Evolutionary conservation across 129 eudicot species (phyloP), one percentile per base, ranked within the genome.

Genomic region (Arctium lappa): DNA sequence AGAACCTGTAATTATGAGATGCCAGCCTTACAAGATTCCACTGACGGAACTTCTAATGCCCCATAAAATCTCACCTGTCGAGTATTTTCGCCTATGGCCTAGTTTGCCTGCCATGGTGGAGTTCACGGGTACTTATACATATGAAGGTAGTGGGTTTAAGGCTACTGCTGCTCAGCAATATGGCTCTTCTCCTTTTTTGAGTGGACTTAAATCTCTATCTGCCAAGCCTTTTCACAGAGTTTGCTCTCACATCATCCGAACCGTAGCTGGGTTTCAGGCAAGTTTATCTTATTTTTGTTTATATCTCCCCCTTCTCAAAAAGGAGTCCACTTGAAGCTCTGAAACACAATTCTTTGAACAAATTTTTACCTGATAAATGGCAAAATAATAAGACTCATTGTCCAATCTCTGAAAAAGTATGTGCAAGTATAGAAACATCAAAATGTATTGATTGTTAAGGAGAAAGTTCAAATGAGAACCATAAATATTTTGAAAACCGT

Each of bases 161-260:
- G 99, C 99, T 32, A 95, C 99, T 29, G 99, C 99, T 83, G 99
- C 99, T 15, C 97, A 95, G 81, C 99, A 95, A 83, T 95, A 93
- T 70, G 99, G 97, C 69, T 90, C 97, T 84, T 95, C 99, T 15
- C 99, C 99, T 27, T 95, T 95, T 42, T 84, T 95, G 71, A 95
- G 94, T 85, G 99, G 99, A 63, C 90, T 95, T 32, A 95, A 88
- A 79, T 93, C 97, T 80, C 87, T 95, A 69, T 89, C 97, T 77
- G 81, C 98, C 50, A 95, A 95, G 85, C 99, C 99, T 60, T 95
- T 95, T 84, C 99, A 95, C 78, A 90, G 88, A 83, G 99, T 95
- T 80, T 95, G 99, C 91, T 95, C 99, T 31, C 99, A 95, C 83
- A 90, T 95, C 29, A 93, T 95, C 60, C 92, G 98, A 18, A 95